Percentiles rank a stretch among this genome's conserved stretches.
Conservation (phyloP, 768 basidiomycete species). For the Gelatoporia subvermispora region DNA sequence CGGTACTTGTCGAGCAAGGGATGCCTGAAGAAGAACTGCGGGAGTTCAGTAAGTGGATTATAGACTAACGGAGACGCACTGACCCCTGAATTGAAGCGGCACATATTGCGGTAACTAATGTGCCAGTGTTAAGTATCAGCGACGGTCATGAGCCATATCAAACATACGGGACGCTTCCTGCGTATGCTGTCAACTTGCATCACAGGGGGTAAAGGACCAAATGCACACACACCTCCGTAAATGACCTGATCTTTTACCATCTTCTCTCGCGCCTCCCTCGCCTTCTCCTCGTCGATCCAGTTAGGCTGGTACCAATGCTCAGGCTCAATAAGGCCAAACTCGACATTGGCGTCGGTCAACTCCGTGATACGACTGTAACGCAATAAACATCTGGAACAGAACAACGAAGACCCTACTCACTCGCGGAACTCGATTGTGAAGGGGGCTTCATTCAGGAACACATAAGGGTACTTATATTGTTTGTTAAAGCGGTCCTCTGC, state of each 20-base stretch:
- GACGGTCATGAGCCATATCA: not conserved
- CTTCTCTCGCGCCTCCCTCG: conserved; percentile 39
- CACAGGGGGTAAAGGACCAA: too few species aligned
- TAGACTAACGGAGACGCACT: conserved; percentile 19
- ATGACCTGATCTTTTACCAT: conserved; percentile 58
- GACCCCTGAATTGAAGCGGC: conserved; percentile 90
- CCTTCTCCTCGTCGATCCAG: conserved; percentile 59
- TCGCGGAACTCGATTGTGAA: conserved; percentile 71
- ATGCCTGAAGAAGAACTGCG: conserved; percentile 54
- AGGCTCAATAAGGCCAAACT: conserved; percentile 74
- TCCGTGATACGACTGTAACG: conserved; percentile 46
- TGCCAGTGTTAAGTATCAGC: not conserved
- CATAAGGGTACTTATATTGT: conserved; percentile 68
- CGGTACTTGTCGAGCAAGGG: conserved; percentile 32
- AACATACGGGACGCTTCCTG: conserved; percentile 70
- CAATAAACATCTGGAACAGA: conserved; percentile 23
- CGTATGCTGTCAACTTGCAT: not conserved
- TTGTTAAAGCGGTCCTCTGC: conserved; percentile 53
- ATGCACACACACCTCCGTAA: conserved; percentile 40
- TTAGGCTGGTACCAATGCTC: conserved; percentile 80
- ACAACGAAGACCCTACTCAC: conserved; percentile 27
- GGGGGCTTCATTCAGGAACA: conserved; percentile 80
- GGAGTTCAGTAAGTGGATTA: not conserved
- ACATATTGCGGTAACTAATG: conserved; percentile 86
- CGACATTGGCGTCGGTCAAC: conserved; percentile 57